These are phyloP conservation scores for Lepiota brunneoincarnata DNA, from an alignment of 768 basidiomycete species.

Conservation along the genomic window DNA sequence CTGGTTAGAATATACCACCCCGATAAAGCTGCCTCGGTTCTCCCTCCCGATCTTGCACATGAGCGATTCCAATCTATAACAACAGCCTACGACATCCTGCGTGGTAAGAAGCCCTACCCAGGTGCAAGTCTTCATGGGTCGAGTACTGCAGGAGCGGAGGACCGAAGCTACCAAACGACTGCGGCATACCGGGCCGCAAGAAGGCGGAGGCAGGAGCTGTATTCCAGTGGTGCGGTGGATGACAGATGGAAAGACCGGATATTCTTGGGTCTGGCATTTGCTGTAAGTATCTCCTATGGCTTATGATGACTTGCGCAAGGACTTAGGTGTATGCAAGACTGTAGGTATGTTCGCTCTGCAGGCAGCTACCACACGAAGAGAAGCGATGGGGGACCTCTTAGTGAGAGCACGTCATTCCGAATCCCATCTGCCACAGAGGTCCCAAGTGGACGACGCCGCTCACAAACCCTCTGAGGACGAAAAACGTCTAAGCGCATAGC, in stretches of 20 bases:
- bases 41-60: slow-evolving; percentile 51
- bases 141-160: slow-evolving; percentile 14
- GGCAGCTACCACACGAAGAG: slow-evolving; percentile 21
- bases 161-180: slow-evolving; percentile 29
- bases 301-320: no score
- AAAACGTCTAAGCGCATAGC: slow-evolving; percentile 11
- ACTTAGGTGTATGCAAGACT: not conserved
- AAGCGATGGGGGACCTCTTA: slow-evolving; percentile 21
- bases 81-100: slow-evolving; percentile 63
- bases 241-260: slow-evolving; percentile 68
- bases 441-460: not conserved
- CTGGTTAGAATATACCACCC: slow-evolving; percentile 81
- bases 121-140: slow-evolving; percentile 13
- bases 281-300: slow-evolving; percentile 35
- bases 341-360: slow-evolving; percentile 27
- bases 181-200: slow-evolving; percentile 43
- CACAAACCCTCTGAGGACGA: slow-evolving; percentile 7
- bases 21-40: slow-evolving; percentile 46
- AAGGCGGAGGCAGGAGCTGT: slow-evolving; percentile 41
- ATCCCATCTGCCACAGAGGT: not conserved
- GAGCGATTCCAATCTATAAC: slow-evolving; percentile 68
- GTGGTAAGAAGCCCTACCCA: slow-evolving; percentile 37
- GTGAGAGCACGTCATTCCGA: slow-evolving; percentile 14
- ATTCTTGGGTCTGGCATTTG: slow-evolving; percentile 51
- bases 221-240: slow-evolving; percentile 48